Evolutionary conservation across 495 filamentous ascomycete genomes (phyloP).

Genomic region (Stereocaulon alpinum): DNA sequence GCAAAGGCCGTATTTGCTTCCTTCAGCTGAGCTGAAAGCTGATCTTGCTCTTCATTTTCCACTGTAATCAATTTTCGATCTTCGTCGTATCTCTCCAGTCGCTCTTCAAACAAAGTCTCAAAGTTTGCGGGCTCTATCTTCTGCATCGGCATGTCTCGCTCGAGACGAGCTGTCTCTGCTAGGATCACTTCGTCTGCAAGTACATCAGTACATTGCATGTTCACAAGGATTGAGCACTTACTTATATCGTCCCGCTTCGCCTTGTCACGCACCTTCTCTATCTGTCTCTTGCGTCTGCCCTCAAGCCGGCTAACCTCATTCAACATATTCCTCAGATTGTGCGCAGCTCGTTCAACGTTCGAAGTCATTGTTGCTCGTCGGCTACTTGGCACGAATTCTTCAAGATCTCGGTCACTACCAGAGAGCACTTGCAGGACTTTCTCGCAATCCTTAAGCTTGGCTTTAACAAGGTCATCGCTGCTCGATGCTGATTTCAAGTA

Average conservation of each 20-base stretch:
- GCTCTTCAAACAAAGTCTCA: slow-evolving; percentile 78
- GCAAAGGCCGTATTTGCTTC: slow-evolving; percentile 70
- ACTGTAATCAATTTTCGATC: slow-evolving; percentile 59
- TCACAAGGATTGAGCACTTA: slow-evolving; percentile 21
- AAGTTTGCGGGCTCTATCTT: slow-evolving; percentile 79
- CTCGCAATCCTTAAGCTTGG: slow-evolving; percentile 69
- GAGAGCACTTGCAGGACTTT: slow-evolving; percentile 61
- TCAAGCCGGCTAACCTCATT: slow-evolving; percentile 79
- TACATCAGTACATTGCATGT: neutral
- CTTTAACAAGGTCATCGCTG: slow-evolving; percentile 70
- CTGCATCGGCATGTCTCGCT: slow-evolving; percentile 76
- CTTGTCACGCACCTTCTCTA: slow-evolving; percentile 65
- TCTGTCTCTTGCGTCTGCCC: slow-evolving; percentile 60
- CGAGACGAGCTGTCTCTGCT: slow-evolving; percentile 69
- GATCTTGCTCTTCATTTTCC: slow-evolving; percentile 69
- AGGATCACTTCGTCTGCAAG: slow-evolving; percentile 58
- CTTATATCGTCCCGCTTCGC: slow-evolving; percentile 84
- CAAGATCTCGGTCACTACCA: slow-evolving; percentile 66
- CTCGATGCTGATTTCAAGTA: slow-evolving; percentile 78
- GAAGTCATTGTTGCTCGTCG: slow-evolving; percentile 67
- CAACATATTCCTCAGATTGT: slow-evolving; percentile 59
- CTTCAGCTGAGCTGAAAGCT: slow-evolving; percentile 52
- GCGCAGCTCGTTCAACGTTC: slow-evolving; percentile 66
- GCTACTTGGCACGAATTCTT: slow-evolving; percentile 82
- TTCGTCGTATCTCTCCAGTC: slow-evolving; percentile 66